Percentiles rank a stretch among this genome's conserved stretches.
Conservation (phyloP, 805 yeast genomes). For the Teunomyces aglyptinius region DNA sequence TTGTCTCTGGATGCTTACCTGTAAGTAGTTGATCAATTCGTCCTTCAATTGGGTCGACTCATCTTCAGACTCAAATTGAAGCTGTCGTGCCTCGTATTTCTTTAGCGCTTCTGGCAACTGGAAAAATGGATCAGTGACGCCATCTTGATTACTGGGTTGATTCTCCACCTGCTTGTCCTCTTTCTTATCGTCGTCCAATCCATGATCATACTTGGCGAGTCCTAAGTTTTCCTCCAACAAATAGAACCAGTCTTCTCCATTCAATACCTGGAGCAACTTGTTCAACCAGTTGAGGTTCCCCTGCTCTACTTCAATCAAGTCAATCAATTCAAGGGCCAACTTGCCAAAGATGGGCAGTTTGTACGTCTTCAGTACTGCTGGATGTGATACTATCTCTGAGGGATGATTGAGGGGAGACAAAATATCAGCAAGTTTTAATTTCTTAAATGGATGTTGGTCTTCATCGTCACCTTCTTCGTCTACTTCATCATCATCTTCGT, state of each 20-base stretch:
- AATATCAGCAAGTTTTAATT: conserved; percentile 41
- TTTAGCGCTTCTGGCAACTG: conserved; percentile 52
- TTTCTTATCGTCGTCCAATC: conserved; percentile 32
- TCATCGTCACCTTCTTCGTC: conserved; percentile 13
- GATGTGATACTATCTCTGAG: conserved; percentile 70
- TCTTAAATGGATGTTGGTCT: conserved; percentile 27
- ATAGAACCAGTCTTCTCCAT: conserved; percentile 83
- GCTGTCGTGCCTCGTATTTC: conserved; percentile 28
- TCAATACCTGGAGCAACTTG: conserved; percentile 69
- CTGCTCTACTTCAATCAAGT: conserved; percentile 79
- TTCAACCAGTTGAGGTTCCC: conserved; percentile 68
- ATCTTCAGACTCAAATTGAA: conserved; percentile 19
- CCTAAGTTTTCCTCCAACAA: conserved; percentile 62
- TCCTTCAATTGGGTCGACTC: conserved; percentile 60
- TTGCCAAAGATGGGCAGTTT: conserved; percentile 47
- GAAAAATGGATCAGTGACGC: conserved; percentile 47
- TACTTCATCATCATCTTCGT: conserved; percentile 7
- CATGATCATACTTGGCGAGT: conserved; percentile 69
- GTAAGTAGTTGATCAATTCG: conserved; percentile 41
- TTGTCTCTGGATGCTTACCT: conserved; percentile 46
- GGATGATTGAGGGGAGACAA: conserved; percentile 81
- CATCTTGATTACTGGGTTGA: conserved; percentile 51
- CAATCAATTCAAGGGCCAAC: conserved; percentile 71
- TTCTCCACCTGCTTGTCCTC: conserved; percentile 14
- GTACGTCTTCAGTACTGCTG: conserved; percentile 66